These are phyloP conservation scores for Phytophthora colocasiae DNA, from an alignment of 352 stramenopile species.

Conservation along the genomic window DNA sequence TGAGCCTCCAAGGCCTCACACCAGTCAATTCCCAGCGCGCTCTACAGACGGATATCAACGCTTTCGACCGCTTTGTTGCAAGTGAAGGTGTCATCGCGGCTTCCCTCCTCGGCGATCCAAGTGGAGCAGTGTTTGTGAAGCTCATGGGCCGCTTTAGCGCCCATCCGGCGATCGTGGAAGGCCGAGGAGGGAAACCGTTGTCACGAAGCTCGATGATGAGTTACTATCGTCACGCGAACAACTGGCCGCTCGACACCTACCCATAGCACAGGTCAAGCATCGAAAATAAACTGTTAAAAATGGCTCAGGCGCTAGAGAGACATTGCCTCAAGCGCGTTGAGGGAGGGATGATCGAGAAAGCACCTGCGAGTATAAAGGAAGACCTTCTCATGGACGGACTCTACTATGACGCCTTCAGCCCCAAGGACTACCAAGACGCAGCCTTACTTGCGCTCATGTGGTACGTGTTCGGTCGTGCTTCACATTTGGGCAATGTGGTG, in stretches of 20 bases:
- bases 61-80: too few relatives aligned
- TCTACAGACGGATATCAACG: too few relatives aligned
- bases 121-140: too few relatives aligned
- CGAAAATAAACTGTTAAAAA: constrained; percentile 4
- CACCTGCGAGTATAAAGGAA: constrained; percentile 19
- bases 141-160: too few relatives aligned
- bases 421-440: constrained; percentile 33
- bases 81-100: too few relatives aligned
- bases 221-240: constrained; percentile 31
- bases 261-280: constrained; percentile 7
- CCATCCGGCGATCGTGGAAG: neutral
- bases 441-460: constrained; percentile 20
- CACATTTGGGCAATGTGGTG: neutral
- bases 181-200: neutral
- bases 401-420: constrained; percentile 3
- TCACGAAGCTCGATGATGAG: constrained; percentile 19
- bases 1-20: too few relatives aligned
- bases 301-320: neutral
- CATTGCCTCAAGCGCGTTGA: constrained; percentile 25
- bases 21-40: too few relatives aligned
- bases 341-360: constrained; percentile 17
- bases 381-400: constrained; percentile 23
- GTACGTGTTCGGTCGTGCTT: constrained; percentile 1
- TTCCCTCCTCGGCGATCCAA: too few relatives aligned
- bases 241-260: constrained; percentile 23